Conservation (phyloP, 805 yeast genomes). For the Babjeviella inositovora region DNA sequence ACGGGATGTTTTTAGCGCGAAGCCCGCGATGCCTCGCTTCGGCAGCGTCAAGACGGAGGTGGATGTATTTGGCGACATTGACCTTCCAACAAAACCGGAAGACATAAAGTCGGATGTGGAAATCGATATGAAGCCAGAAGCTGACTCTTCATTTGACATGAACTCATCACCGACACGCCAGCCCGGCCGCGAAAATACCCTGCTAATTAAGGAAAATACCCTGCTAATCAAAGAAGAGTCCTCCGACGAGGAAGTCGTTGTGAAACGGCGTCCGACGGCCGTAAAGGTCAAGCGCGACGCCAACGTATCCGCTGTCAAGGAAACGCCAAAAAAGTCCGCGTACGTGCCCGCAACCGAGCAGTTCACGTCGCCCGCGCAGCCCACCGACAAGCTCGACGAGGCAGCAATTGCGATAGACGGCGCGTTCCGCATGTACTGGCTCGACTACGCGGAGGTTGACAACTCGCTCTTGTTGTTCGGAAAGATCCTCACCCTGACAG, state of each 20-base stretch:
- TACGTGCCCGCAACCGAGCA: background rate
- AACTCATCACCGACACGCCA: no score
- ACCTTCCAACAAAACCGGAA: no score
- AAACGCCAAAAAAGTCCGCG: conserved; percentile 3
- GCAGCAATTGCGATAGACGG: conserved; percentile 24
- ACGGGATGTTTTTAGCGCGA: no score
- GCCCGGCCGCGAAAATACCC: no score
- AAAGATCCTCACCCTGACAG: conserved; percentile 45
- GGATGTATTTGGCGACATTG: no score
- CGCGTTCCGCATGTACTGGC: conserved; percentile 68
- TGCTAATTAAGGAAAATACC: no score
- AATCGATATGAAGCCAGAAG: no score
- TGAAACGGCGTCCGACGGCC: conserved; percentile 33
- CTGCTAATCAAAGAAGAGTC: conserved; percentile 22
- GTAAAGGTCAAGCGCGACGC: conserved; percentile 22
- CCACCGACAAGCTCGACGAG: conserved; percentile 6
- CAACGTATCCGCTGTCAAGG: conserved; percentile 21
- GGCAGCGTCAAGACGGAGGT: no score
- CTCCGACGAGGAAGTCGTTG: conserved; percentile 43
- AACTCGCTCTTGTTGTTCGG: conserved; percentile 65
- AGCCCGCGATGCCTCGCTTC: no score
- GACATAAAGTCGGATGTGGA: no score
- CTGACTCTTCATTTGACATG: no score
- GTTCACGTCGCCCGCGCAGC: background rate
- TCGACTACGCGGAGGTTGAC: conserved; percentile 74